phyloP scores from a whole-genome alignment of 2,329 filamentous ascomycete species.

The Colletotrichum destructivum region DNA sequence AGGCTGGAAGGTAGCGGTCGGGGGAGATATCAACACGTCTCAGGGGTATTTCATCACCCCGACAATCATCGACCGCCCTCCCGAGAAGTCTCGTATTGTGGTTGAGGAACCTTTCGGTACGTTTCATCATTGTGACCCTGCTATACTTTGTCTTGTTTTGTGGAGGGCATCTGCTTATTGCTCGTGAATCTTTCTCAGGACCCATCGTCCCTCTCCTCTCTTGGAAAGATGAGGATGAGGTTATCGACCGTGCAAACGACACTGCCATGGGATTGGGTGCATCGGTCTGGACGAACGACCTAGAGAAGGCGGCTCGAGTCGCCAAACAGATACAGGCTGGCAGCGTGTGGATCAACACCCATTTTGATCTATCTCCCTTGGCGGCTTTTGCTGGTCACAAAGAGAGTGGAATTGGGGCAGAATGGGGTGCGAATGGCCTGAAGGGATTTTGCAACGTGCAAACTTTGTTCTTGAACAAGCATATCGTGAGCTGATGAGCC shows the following conservation, averaged over 20 bases:
- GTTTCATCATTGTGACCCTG: neutral
- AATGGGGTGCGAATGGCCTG: constrained; percentile 57
- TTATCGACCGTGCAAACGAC: constrained; percentile 69
- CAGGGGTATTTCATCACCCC: constrained; percentile 30
- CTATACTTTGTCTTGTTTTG: too few relatives aligned
- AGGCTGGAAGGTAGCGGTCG: constrained; percentile 33
- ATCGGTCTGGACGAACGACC: constrained; percentile 71
- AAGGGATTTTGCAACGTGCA: constrained; percentile 52
- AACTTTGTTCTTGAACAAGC: constrained; percentile 45
- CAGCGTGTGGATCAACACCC: constrained; percentile 62
- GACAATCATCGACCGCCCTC: constrained; percentile 26
- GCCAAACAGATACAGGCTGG: constrained; percentile 70
- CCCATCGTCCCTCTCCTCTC: constrained; percentile 75
- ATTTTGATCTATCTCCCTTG: constrained; percentile 59
- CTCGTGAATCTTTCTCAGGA: constrained; percentile 49
- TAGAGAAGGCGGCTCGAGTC: constrained; percentile 65
- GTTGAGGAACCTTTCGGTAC: constrained; percentile 25
- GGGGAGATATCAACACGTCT: constrained; percentile 18
- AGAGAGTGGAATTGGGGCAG: constrained; percentile 58
- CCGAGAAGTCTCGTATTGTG: constrained; percentile 25
- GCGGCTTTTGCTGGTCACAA: constrained; percentile 61
- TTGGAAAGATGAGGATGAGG: constrained; percentile 74
- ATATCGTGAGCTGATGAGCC: constrained; percentile 1
- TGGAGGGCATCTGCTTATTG: neutral
- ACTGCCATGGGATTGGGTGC: constrained; percentile 69